Base-by-base conservation (phyloP, 306 rosid genomes). In the Inga laurina region DNA sequence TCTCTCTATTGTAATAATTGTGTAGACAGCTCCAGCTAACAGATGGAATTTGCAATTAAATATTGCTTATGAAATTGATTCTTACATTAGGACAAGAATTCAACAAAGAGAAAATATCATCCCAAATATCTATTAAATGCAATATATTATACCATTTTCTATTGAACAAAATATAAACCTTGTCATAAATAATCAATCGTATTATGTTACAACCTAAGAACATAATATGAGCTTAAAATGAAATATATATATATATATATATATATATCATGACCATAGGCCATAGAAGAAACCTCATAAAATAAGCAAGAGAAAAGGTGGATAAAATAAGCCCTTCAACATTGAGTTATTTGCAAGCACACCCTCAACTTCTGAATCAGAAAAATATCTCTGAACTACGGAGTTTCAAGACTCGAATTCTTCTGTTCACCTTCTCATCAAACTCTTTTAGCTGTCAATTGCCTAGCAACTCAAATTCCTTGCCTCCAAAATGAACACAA, bases 251-350 rank as follows among this genome's bases (percentile, higher is more conserved):
- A 32, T 32, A 32, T 32, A 32, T 32, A 32, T 32, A 32, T 32
- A 32, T 32, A 32, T 32, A 32, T 32, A 2, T 32, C 34, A 80
- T 3, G 37, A 79, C 32, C 73, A 76, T 80, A 88, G 84, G 82
- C 75, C 44, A 79, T 30, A 72, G 16, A 85, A 59, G 39, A 83
- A 56, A 81, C 59, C 57, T 67, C 76, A 82, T n/a, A 61, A 79
- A 13, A 21, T 24, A 61, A 61, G 68, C 35, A 24, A 4, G 13
- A 27, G 16, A 11, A 10, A 1, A 27, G 37, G 37, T 8, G 68
- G 18, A 10, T 62, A 27, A 64, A 64, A 64, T 12, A 64, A 64
- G 19, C 15, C 34, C 43, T 15, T 65, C 71, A 65, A 34, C 10
- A 13, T 64, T 32, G 41, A 32, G 43, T 15, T 19, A 65, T 65